phyloP scores from a whole-genome alignment of 768 basidiomycete genomes.

The Galerina marginata region DNA sequence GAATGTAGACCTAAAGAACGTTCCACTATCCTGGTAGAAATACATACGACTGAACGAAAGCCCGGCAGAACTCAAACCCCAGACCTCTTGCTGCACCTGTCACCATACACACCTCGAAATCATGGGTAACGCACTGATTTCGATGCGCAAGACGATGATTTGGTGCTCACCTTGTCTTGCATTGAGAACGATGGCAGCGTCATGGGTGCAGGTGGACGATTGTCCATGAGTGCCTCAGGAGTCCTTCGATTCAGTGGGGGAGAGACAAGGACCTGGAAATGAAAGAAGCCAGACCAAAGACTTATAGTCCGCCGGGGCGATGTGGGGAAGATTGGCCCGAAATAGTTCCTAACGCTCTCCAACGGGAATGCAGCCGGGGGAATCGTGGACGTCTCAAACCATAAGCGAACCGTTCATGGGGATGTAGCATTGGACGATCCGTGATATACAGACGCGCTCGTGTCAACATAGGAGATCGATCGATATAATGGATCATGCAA shows the following conservation, averaged over 20 bases:
- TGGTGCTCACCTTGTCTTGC: slow-evolving; percentile 63
- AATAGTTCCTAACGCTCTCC: not conserved
- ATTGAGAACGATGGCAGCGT: slow-evolving; percentile 81
- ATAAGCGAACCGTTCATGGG: not conserved
- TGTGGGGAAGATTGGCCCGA: too few species aligned
- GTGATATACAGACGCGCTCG: slow-evolving; percentile 12
- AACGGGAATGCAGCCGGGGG: not conserved
- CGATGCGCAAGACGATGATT: not conserved
- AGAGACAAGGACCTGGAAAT: not conserved
- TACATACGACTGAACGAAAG: slow-evolving; percentile 83
- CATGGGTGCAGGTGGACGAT: slow-evolving; percentile 35
- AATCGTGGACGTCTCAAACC: too few species aligned
- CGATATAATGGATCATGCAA: slow-evolving; percentile 32
- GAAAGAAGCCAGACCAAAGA: not conserved
- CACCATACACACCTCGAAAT: slow-evolving; percentile 79
- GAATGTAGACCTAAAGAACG: not conserved
- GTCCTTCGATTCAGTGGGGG: not conserved
- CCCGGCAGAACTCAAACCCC: slow-evolving; percentile 89
- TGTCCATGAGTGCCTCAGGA: slow-evolving; percentile 8
- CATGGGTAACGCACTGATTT: not conserved
- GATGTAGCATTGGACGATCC: slow-evolving; percentile 1
- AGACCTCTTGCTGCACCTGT: slow-evolving; percentile 94
- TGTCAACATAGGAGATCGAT: slow-evolving; percentile 15
- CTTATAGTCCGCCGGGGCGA: too few species aligned
- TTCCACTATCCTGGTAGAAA: not conserved